Base-by-base conservation (phyloP, 2,329 filamentous ascomycete species). In the Aspergillus melleus region DNA sequence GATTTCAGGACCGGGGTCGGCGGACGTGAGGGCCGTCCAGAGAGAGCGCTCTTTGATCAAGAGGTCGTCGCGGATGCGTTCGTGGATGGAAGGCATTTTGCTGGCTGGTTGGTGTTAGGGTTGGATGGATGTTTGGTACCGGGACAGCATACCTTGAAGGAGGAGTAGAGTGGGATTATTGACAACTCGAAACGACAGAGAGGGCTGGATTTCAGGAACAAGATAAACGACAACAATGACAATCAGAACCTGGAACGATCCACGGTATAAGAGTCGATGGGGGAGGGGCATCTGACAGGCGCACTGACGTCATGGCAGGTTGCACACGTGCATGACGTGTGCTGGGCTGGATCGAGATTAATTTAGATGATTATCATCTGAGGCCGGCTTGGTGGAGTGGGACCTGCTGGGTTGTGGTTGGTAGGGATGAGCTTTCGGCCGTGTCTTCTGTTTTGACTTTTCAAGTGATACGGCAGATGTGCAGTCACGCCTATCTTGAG, bases 11-110 rank as follows among this genome's bases (percentile, higher is more conserved):
- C 64, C 72, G 0, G 74, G 74, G 50, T 75, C 70, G 14, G 74
- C 74, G 0, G 72, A 76, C 9, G 74, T 76, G 16, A 76, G 63
- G 1, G 74, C 72, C 6, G 73, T 75, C 74, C 74, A 76, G 8
- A 76, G 68, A 0, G 69, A 68, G n/a, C 69, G 73, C 59, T 76
- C 73, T 56, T 74, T 73, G 58, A 66, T 61, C 53, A 73, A 62
- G 52, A 76, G 66, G 52, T 76, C 73, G 14, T 75, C 63, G 46
- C 71, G 70, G 62, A 76, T 76, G 14, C 73, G 72, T 22, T 76
- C 72, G 68, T 76, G 71, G 50, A 76, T 76, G 36, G 68, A 61
- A 30, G 73, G 68, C 74, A 76, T 76, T 54, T 62, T 62, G 30
- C 5, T 54, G 9, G 16, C 11, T 54, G n/a, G n/a, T 3, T 55